Evolutionary conservation across 2,329 filamentous ascomycete species (phyloP).

Genomic region (Tolypocladium capitatum): DNA sequence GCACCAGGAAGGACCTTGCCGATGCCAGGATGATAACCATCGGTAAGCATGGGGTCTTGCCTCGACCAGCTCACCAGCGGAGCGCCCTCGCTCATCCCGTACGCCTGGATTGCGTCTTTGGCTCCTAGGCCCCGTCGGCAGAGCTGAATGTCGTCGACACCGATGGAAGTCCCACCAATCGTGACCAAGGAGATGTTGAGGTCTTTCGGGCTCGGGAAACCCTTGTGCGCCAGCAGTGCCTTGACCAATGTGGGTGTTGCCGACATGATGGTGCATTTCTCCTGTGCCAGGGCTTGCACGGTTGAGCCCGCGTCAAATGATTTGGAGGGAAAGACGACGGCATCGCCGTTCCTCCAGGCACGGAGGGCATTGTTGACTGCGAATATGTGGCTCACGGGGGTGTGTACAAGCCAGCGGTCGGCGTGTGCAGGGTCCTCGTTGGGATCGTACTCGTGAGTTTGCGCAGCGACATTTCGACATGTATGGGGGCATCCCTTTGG

Average conservation of each 20-base stretch:
- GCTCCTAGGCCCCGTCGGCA: slow-evolving; percentile 19
- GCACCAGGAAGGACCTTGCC: slow-evolving; percentile 27
- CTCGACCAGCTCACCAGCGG: slow-evolving; percentile 26
- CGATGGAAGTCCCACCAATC: slow-evolving; percentile 20
- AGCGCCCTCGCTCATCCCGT: slow-evolving; percentile 32
- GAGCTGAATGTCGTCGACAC: slow-evolving; percentile 16
- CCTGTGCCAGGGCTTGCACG: slow-evolving; percentile 15
- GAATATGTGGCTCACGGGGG: slow-evolving; percentile 24
- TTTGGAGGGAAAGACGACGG: slow-evolving; percentile 21
- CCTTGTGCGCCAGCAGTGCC: slow-evolving; percentile 16
- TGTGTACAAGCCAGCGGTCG: slow-evolving; percentile 24
- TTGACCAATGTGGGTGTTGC: slow-evolving; percentile 25
- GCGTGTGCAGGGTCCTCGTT: slow-evolving; percentile 12
- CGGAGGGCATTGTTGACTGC: slow-evolving; percentile 25
- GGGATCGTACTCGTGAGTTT: slow-evolving; percentile 22
- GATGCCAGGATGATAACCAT: slow-evolving; percentile 24
- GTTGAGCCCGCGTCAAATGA: slow-evolving; percentile 20
- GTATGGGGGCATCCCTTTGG: slow-evolving; percentile 33
- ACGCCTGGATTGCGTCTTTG: slow-evolving; percentile 20
- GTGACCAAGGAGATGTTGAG: slow-evolving; percentile 20
- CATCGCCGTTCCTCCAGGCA: slow-evolving; percentile 21
- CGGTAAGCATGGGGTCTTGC: slow-evolving; percentile 14
- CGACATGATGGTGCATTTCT: slow-evolving; percentile 23
- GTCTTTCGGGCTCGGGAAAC: slow-evolving; percentile 12
- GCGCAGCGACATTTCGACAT: slow-evolving; percentile 24